A percentile compares a stretch with the other conserved stretches of the same genome.
Evolutionary conservation across 768 basidiomycete species (phyloP).

Genomic region (Phylloporus sp.): DNA sequence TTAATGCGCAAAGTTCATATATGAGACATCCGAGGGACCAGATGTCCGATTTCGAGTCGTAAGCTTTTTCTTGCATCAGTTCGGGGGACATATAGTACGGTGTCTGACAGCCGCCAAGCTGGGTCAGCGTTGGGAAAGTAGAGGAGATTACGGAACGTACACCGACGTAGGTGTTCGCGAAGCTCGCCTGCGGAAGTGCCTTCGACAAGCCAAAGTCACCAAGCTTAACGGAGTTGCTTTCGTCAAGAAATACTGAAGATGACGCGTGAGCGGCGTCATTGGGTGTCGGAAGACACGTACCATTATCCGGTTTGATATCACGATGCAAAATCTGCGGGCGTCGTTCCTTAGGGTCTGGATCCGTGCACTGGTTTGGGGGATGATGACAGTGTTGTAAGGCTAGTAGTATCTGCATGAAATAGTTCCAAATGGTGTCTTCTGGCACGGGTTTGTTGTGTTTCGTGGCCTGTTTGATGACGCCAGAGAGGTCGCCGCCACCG

Average conservation of each 20-base stretch:
- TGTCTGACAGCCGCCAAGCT: constrained; percentile 67
- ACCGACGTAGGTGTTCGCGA: constrained; percentile 96
- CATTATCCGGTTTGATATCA: constrained; percentile 97
- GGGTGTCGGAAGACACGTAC: constrained; percentile 38
- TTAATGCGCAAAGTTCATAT: constrained; percentile 91
- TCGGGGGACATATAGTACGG: constrained; percentile 99
- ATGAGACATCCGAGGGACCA: constrained; percentile 98
- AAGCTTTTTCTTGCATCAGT: constrained; percentile 93
- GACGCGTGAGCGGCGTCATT: neutral
- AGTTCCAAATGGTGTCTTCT: constrained; percentile 94
- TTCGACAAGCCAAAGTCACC: constrained; percentile 98
- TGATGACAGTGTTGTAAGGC: constrained; percentile 94
- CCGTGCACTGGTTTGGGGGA: constrained; percentile 43
- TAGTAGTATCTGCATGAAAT: constrained; percentile 88
- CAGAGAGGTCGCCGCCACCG: constrained; percentile 90
- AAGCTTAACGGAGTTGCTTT: constrained; percentile 81
- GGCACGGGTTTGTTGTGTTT: constrained; percentile 70
- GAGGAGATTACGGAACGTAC: constrained; percentile 43
- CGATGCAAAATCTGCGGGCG: constrained; percentile 84
- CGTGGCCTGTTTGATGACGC: constrained; percentile 75
- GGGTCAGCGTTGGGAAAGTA: neutral
- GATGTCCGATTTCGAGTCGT: constrained; percentile 97
- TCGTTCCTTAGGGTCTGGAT: constrained; percentile 45
- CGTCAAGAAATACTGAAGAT: constrained; percentile 80
- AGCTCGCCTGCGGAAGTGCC: constrained; percentile 80